Evolutionary conservation across 2,329 filamentous ascomycete genomes (phyloP).

Genomic region (Magnaporthales sp.): DNA sequence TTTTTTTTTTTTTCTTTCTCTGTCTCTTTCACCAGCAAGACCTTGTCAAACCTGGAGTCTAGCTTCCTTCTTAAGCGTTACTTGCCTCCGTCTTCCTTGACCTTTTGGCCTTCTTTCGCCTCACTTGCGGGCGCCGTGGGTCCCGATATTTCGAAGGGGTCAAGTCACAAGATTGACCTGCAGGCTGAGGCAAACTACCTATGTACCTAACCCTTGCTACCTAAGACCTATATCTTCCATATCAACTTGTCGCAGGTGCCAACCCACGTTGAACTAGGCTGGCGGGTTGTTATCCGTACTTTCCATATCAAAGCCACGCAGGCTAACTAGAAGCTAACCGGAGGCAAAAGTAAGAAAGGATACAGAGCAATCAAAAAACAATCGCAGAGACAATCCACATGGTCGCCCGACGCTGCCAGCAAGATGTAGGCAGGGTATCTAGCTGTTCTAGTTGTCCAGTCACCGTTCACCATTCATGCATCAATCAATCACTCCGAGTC

Average conservation of each 20-base stretch:
- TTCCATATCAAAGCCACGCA: background rate
- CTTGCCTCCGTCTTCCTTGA: background rate
- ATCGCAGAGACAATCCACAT: background rate
- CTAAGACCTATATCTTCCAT: background rate
- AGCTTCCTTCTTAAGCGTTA: background rate
- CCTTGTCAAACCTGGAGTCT: too few relatives aligned
- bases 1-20: background rate
- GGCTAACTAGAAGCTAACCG: background rate
- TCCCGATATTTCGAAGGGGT: background rate
- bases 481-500: background rate
- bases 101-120: background rate
- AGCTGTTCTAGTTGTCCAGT: too few relatives aligned
- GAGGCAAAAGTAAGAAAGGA: background rate
- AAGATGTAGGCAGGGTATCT: background rate
- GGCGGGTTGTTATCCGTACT: background rate
- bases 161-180: background rate
- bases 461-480: background rate
- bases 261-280: background rate
- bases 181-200: too few relatives aligned
- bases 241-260: background rate
- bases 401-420: background rate
- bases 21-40: too few relatives aligned
- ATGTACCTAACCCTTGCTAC: too few relatives aligned
- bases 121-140: background rate
- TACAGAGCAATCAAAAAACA: background rate